Base-by-base conservation (phyloP, 768 basidiomycete genomes). In the Neoboletus subvelutipes region DNA sequence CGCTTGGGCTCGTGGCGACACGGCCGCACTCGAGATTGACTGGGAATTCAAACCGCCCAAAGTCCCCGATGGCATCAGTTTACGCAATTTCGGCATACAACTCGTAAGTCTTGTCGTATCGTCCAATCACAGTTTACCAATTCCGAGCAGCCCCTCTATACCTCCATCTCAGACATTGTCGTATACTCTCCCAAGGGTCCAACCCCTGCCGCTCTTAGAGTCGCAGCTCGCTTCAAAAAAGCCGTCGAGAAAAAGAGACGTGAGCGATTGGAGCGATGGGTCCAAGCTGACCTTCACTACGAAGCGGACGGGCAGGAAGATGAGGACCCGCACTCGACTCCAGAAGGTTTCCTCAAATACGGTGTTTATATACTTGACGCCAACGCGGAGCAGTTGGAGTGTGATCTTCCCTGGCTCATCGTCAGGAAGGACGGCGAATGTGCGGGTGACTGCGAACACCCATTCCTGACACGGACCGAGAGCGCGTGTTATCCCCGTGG, bases 51-150 rank as follows among this genome's bases (percentile, higher is more conserved):
- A 85, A 37, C 85, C 87, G 41, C 80, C 81, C 15, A 78, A 77
- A 52, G 87, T 93, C 54, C 91, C 91, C 11, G 87, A 90, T 62
- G 91, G 91, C 18, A 91, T 92, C 56, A 88, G 85, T 57, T 74
- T 92, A 65, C 78, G 94, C 61, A 93, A 95, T 75, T 94, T 95
- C 70, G 90, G 90, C 29, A 88, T 93, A 57, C 94, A 95, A 71
- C 83, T 89, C 62, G 88, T 92, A 68, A 78, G 90, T 85, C 13
- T 31, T 24, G 11, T 57, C 52, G 2, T 36, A 43, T 50, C 15
- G 1, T 46, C 20, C 22, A 7, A 28, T 56, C 46, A 36, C 33
- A 29, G n/a, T 40, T 34, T 48, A 26, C 42, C 26, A 46, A 69
- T 56, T n/a, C 48, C 57, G 34, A 48, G 13, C 29, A 92, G 91